phyloP scores from a whole-genome alignment of 768 basidiomycete genomes.

The Hygrocybe punicea region DNA sequence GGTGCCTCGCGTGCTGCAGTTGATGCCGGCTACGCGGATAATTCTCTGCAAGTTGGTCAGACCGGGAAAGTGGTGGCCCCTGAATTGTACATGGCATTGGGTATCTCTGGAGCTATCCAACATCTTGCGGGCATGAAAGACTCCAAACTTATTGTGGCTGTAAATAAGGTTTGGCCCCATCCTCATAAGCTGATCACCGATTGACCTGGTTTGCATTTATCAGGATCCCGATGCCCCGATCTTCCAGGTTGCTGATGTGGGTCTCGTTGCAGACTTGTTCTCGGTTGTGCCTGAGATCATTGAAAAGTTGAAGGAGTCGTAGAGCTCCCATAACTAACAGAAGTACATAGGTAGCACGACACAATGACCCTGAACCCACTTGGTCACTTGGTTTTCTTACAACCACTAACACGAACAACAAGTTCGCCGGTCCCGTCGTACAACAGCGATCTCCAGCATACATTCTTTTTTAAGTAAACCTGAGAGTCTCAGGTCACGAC shows the following conservation, averaged over 20 bases:
- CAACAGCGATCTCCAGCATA: slow-evolving; percentile 82
- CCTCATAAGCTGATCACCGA: not conserved
- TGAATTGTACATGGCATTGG: slow-evolving; percentile 91
- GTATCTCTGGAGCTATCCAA: slow-evolving; percentile 98
- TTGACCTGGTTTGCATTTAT: slow-evolving; percentile 4
- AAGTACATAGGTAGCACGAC: no score
- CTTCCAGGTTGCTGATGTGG: slow-evolving; percentile 96
- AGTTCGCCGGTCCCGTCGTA: slow-evolving; percentile 58
- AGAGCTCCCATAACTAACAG: no score
- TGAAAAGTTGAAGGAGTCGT: slow-evolving; percentile 66
- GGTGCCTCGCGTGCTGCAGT: slow-evolving; percentile 98
- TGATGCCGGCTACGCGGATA: slow-evolving; percentile 97
- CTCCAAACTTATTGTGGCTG: slow-evolving; percentile 94
- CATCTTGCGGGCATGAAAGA: slow-evolving; percentile 99
- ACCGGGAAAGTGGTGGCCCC: slow-evolving; percentile 99
- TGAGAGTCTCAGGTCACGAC: no score
- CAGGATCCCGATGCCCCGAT: slow-evolving; percentile 97
- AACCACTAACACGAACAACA: no score
- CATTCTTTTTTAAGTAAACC: no score
- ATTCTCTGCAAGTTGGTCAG: slow-evolving; percentile 98
- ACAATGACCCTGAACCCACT: no score
- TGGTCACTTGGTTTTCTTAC: no score
- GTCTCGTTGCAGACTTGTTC: slow-evolving; percentile 90
- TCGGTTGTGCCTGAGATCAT: slow-evolving; percentile 88
- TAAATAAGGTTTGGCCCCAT: slow-evolving; percentile 75